Evolutionary conservation across 1,139 yeast genomes (phyloP).

Genomic region (Yamadazyma pseudoaaseri): DNA sequence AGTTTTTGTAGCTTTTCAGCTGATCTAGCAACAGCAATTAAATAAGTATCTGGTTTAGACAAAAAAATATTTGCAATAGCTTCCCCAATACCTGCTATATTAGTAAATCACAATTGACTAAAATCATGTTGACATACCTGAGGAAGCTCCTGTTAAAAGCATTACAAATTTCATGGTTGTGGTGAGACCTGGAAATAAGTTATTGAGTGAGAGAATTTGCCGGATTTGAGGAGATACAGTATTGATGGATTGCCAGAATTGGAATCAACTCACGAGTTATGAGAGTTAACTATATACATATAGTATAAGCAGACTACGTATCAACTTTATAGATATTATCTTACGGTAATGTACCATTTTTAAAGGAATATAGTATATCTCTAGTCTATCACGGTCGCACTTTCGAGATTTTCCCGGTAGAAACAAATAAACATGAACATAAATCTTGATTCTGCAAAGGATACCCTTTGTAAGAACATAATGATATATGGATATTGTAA

Average conservation of each 20-base stretch:
- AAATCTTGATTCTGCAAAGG: constrained; percentile 59
- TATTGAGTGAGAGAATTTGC: too few species aligned
- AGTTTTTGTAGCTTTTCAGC: constrained; percentile 45
- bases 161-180: constrained; percentile 12
- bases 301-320: too few species aligned
- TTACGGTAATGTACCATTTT: too few species aligned
- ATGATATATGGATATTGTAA: constrained; percentile 88
- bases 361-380: neutral
- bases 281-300: too few species aligned
- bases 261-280: too few species aligned
- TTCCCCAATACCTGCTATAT: constrained; percentile 66
- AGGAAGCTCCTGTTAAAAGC: constrained; percentile 71
- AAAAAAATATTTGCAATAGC: constrained; percentile 61
- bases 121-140: constrained; percentile 29
- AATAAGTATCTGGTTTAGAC: constrained; percentile 35
- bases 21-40: constrained; percentile 76
- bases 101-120: constrained; percentile 11
- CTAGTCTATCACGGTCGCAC: constrained; percentile 1
- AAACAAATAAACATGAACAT: constrained; percentile 31
- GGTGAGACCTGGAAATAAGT: neutral
- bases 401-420: neutral
- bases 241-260: too few species aligned
- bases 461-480: constrained; percentile 81
- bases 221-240: too few species aligned
- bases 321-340: too few species aligned